These are phyloP conservation scores for Kwoniella bestiolae DNA, from an alignment of 768 basidiomycete genomes.

Conservation along the genomic window DNA sequence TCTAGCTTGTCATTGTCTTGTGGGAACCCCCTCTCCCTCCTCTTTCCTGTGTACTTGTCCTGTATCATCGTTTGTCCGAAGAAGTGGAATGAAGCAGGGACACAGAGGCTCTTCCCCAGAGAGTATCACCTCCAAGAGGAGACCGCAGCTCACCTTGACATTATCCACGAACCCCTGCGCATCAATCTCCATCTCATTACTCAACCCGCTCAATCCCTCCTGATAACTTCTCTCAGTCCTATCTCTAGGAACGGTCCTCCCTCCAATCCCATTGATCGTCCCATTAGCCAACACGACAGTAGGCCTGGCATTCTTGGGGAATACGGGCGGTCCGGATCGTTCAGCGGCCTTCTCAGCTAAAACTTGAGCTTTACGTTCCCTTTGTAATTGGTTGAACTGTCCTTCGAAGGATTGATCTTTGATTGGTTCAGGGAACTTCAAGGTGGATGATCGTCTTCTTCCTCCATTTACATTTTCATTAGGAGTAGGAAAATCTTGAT, in stretches of 20 bases:
- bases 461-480: slow-evolving; percentile 6
- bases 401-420: slow-evolving; percentile 15
- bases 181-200: slow-evolving; percentile 26
- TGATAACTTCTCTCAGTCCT: slow-evolving; percentile 18
- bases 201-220: slow-evolving; percentile 26
- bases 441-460: slow-evolving; percentile 1
- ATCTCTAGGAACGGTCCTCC: slow-evolving; percentile 10
- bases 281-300: slow-evolving; percentile 16
- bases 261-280: neutral
- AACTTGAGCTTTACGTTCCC: neutral
- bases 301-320: slow-evolving; percentile 3
- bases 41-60: too few relatives aligned
- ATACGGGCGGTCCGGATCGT: slow-evolving; percentile 9
- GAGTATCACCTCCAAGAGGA: too few relatives aligned
- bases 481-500: too few relatives aligned
- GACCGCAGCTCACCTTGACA: slow-evolving; percentile 35
- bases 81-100: too few relatives aligned
- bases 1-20: too few relatives aligned
- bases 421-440: neutral
- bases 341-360: slow-evolving; percentile 3
- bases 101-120: too few relatives aligned
- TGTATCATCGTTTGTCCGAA: too few relatives aligned
- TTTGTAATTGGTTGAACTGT: slow-evolving; percentile 15
- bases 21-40: too few relatives aligned
- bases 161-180: slow-evolving; percentile 32